These are phyloP conservation scores for Termitomyces sp. DNA, from an alignment of 768 basidiomycete species.

Conservation along the genomic window DNA sequence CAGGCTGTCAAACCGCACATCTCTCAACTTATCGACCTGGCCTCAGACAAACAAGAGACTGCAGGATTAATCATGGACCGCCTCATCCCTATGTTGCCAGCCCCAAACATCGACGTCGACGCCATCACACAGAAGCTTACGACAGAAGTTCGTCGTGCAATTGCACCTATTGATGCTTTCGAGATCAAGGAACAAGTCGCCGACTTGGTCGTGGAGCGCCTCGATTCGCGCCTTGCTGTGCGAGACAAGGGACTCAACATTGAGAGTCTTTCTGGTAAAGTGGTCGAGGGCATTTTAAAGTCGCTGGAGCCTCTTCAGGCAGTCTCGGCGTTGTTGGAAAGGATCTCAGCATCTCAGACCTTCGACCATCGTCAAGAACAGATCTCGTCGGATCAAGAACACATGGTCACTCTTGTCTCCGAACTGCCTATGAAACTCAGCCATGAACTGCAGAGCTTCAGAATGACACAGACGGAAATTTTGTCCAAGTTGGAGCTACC, in stretches of 20 bases:
- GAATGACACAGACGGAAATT: slow-evolving; percentile 30
- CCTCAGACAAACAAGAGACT: slow-evolving; percentile 86
- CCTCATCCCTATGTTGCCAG: slow-evolving; percentile 62
- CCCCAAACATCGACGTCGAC: slow-evolving; percentile 45
- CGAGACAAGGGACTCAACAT: slow-evolving; percentile 69
- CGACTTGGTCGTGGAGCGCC: slow-evolving; percentile 81
- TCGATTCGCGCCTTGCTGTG: slow-evolving; percentile 76
- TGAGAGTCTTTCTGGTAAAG: slow-evolving; percentile 51
- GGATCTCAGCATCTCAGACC: slow-evolving; percentile 39
- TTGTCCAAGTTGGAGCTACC: slow-evolving; percentile 26
- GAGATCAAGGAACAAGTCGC: slow-evolving; percentile 89
- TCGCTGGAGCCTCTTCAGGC: slow-evolving; percentile 36
- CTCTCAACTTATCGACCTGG: slow-evolving; percentile 82
- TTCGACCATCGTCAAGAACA: slow-evolving; percentile 33
- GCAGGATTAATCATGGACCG: slow-evolving; percentile 76
- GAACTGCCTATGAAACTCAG: slow-evolving; percentile 45
- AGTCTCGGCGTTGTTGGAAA: slow-evolving; percentile 36
- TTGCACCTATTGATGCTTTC: slow-evolving; percentile 77
- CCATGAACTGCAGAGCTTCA: slow-evolving; percentile 41
- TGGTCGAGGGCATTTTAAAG: slow-evolving; percentile 49
- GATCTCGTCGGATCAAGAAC: slow-evolving; percentile 35
- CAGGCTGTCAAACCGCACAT: slow-evolving; percentile 90
- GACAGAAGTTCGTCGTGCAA: slow-evolving; percentile 65
- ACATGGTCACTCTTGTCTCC: slow-evolving; percentile 37
- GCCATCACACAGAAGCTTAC: slow-evolving; percentile 56